phyloP scores from a whole-genome alignment of 2,329 filamentous ascomycete species.

The Trichoderma sp. region DNA sequence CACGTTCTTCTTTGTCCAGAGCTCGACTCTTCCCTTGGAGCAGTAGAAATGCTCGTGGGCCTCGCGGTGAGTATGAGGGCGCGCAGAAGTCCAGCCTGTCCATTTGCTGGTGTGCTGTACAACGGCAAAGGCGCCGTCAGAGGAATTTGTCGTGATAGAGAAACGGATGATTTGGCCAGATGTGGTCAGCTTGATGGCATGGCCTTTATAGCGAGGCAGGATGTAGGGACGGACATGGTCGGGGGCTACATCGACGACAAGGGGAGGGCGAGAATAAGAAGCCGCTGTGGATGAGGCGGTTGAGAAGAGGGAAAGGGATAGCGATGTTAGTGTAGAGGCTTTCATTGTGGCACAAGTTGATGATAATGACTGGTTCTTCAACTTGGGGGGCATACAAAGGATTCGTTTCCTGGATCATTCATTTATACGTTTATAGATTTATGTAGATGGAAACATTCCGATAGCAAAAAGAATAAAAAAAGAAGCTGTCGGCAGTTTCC shows the following conservation, averaged over 20 bases:
- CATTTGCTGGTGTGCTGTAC: slow-evolving; percentile 26
- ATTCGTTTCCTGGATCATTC: background rate
- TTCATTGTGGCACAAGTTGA: background rate
- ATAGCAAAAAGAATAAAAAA: background rate
- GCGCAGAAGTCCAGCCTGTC: slow-evolving; percentile 21
- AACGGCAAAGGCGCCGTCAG: slow-evolving; percentile 26
- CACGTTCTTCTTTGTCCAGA: slow-evolving; percentile 25
- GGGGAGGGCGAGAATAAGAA: background rate
- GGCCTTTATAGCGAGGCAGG: slow-evolving; percentile 26
- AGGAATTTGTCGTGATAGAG: slow-evolving; percentile 27
- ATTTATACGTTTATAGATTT: background rate
- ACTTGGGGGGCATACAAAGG: background rate
- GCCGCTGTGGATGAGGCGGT: background rate
- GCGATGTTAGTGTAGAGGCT: background rate
- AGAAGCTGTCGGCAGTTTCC: background rate
- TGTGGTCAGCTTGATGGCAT: slow-evolving; percentile 24
- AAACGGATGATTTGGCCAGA: slow-evolving; percentile 26
- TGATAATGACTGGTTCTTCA: background rate
- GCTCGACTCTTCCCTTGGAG: slow-evolving; percentile 24
- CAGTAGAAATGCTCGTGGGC: slow-evolving; percentile 28
- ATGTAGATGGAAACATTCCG: background rate
- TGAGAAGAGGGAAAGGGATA: background rate
- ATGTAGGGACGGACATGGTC: slow-evolving; percentile 27
- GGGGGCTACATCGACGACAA: slow-evolving; percentile 25
- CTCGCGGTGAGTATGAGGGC: slow-evolving; percentile 24